Percentiles rank a stretch among this genome's conserved stretches.
phyloP scores from a whole-genome alignment of 2,329 filamentous ascomycete species.

The Curvularia lunata region DNA sequence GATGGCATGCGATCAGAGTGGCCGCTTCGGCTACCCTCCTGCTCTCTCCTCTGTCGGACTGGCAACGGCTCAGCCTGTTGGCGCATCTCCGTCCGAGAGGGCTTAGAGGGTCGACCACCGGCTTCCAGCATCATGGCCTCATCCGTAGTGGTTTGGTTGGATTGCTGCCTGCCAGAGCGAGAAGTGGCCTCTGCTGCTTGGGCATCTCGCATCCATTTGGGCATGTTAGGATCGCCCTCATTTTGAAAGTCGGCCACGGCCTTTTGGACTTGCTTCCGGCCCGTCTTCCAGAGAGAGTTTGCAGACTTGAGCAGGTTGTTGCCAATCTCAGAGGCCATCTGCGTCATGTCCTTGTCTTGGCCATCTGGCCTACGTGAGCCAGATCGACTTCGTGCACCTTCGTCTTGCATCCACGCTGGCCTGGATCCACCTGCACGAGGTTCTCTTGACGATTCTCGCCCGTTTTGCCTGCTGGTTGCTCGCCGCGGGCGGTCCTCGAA shows the following conservation, averaged over 20 bases:
- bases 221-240: constrained; percentile 78
- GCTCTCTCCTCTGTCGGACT: constrained; percentile 34
- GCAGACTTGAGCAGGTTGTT: constrained; percentile 89
- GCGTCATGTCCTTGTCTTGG: constrained; percentile 75
- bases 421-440: constrained; percentile 44
- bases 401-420: constrained; percentile 69
- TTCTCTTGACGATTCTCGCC: constrained; percentile 46
- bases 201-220: constrained; percentile 92
- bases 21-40: constrained; percentile 32
- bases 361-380: constrained; percentile 59
- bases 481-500: constrained; percentile 34
- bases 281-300: constrained; percentile 92
- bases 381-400: constrained; percentile 58
- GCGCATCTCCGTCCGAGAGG: constrained; percentile 38
- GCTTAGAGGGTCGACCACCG: constrained; percentile 62
- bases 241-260: constrained; percentile 84
- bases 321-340: constrained; percentile 81
- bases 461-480: constrained; percentile 29
- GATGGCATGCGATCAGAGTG: constrained; percentile 47
- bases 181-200: constrained; percentile 48
- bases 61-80: constrained; percentile 33
- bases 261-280: constrained; percentile 90
- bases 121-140: constrained; percentile 80
- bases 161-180: constrained; percentile 28
- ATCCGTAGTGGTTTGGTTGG: constrained; percentile 49